Conservation (phyloP, 2,329 filamentous ascomycete species). For the Colletotrichum musae region DNA sequence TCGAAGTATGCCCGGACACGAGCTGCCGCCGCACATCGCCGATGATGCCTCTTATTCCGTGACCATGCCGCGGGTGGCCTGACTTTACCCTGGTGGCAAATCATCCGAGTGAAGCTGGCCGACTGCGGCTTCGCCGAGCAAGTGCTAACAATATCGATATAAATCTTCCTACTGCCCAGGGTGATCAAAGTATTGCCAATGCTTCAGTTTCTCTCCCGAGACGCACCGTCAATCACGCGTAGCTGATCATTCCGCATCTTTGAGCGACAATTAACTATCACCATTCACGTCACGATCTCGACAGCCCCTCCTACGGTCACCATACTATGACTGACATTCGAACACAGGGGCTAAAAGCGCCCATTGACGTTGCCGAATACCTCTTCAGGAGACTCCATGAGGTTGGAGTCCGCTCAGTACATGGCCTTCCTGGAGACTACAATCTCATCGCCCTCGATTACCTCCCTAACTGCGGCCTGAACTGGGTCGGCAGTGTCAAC, state of each 20-base stretch:
- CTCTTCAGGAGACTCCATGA: conserved; percentile 76
- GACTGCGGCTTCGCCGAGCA: background rate
- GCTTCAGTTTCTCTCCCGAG: too few species aligned
- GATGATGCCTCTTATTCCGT: conserved; percentile 17
- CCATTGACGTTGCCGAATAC: conserved; percentile 76
- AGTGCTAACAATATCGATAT: background rate
- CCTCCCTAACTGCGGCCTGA: conserved; percentile 69
- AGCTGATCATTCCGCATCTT: too few species aligned
- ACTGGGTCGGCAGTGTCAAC: conserved; percentile 79
- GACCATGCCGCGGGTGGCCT: conserved; percentile 20
- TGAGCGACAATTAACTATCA: background rate
- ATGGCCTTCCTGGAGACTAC: conserved; percentile 81
- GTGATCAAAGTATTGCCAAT: too few species aligned
- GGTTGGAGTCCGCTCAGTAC: conserved; percentile 75
- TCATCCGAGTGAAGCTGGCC: background rate
- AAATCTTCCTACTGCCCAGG: background rate
- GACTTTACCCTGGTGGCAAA: conserved; percentile 20
- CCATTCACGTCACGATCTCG: background rate
- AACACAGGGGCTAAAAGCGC: conserved; percentile 60
- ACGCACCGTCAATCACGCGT: too few species aligned
- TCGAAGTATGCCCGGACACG: background rate
- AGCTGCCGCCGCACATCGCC: conserved; percentile 18
- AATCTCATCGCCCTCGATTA: conserved; percentile 80
- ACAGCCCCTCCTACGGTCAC: background rate
- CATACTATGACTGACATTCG: conserved; percentile 54